phyloP scores from a whole-genome alignment of 768 basidiomycete species.

The Pleurotus djamor region DNA sequence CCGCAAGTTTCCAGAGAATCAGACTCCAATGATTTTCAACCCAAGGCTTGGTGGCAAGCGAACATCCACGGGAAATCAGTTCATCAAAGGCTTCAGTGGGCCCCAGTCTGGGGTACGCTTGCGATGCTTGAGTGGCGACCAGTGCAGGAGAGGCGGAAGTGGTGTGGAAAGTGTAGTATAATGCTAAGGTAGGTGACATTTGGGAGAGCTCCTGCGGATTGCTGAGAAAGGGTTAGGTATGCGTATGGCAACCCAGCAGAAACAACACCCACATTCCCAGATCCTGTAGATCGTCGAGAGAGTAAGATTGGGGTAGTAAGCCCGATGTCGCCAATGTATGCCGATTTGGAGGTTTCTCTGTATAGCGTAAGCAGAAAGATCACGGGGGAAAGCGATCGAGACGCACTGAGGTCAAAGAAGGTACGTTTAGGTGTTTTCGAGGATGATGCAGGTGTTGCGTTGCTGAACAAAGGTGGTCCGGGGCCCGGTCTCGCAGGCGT shows the following conservation, averaged over 20 bases:
- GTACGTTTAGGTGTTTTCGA: conserved; percentile 10
- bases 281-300: conserved; percentile 36
- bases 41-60: conserved; percentile 74
- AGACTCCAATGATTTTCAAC: conserved; percentile 90
- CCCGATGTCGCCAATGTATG: conserved; percentile 46
- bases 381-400: background rate
- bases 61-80: conserved; percentile 57
- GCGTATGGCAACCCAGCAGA: too few relatives aligned
- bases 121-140: conserved; percentile 14
- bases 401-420: conserved; percentile 49
- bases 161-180: conserved; percentile 59
- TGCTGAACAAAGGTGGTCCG: background rate
- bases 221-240: conserved; percentile 14
- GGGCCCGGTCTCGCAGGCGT: too few relatives aligned
- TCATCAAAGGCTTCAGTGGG: conserved; percentile 54
- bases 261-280: conserved; percentile 48
- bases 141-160: conserved; percentile 21
- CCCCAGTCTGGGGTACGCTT: conserved; percentile 30
- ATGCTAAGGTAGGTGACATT: conserved; percentile 53
- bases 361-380: background rate
- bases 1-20: conserved; percentile 94
- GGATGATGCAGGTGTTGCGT: background rate
- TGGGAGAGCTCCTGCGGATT: conserved; percentile 47
- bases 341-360: conserved; percentile 34
- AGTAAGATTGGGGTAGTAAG: conserved; percentile 48